A percentile compares a stretch with the other conserved stretches of the same genome.
phyloP scores from a whole-genome alignment of 2,329 filamentous ascomycete species.

The Fusarium robinianum region DNA sequence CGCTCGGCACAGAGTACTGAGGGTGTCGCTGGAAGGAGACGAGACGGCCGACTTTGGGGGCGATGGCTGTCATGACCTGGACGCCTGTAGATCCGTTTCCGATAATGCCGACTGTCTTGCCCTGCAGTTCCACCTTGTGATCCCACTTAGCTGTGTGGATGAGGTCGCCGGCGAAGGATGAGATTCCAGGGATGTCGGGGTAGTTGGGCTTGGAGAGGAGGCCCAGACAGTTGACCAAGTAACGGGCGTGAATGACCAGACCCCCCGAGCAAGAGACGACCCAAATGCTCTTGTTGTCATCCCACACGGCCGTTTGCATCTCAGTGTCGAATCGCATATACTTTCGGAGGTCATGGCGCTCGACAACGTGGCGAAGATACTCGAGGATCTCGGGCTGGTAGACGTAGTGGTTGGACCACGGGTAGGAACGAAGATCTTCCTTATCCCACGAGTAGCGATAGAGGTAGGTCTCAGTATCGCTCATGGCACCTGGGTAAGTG shows the following conservation, averaged over 20 bases:
- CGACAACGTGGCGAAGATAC: conserved; percentile 13
- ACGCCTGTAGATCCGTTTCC: conserved; percentile 19
- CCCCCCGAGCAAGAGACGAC: conserved; percentile 29
- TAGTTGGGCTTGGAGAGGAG: conserved; percentile 5
- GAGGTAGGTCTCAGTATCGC: conserved; percentile 14
- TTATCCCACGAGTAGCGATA: conserved; percentile 21
- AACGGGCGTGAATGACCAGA: background rate
- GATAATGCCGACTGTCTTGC: conserved; percentile 12
- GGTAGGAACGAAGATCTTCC: conserved; percentile 14
- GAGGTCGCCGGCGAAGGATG: conserved; percentile 40
- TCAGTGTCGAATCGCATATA: conserved; percentile 47
- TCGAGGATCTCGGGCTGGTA: conserved; percentile 19
- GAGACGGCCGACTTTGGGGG: conserved; percentile 7
- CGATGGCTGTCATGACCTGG: conserved; percentile 17
- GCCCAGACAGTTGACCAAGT: conserved; percentile 3
- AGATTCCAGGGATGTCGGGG: conserved; percentile 1
- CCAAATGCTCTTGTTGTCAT: conserved; percentile 39
- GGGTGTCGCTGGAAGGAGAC: conserved; percentile 28
- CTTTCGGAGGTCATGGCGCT: conserved; percentile 23
- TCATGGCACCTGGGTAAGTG: conserved; percentile 19
- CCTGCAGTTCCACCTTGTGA: background rate
- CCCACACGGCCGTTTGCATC: conserved; percentile 40
- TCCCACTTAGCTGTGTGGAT: conserved; percentile 47
- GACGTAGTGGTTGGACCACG: conserved; percentile 14
- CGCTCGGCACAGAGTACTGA: conserved; percentile 21